A percentile compares a stretch with the other conserved stretches of the same genome.
These are phyloP conservation scores for Urochloa ruziziensis DNA, from an alignment of 176 grass and related monocot species.

Conservation along the genomic window DNA sequence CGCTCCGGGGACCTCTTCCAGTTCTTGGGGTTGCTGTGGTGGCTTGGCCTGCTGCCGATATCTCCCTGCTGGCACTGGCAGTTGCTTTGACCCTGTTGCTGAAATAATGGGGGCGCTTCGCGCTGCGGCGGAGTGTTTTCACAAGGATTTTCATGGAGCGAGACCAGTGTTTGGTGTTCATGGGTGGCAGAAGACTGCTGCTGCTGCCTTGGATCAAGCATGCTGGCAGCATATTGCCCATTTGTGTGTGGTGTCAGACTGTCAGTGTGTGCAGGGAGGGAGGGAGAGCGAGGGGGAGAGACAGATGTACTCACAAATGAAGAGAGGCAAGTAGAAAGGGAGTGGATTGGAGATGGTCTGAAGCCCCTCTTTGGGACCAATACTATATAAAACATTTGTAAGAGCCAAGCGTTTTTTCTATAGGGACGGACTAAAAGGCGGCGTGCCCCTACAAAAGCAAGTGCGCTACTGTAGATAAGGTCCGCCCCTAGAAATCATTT, in stretches of 20 bases:
- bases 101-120: neutral
- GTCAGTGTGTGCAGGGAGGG: too few relatives aligned
- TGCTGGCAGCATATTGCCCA: conserved; percentile 59
- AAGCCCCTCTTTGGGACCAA: too few relatives aligned
- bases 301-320: too few relatives aligned
- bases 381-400: too few relatives aligned
- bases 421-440: too few relatives aligned
- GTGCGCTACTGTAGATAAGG: too few relatives aligned
- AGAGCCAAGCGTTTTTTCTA: too few relatives aligned
- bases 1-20: neutral
- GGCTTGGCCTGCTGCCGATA: neutral
- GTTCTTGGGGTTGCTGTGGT: neutral
- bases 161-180: conserved; percentile 25
- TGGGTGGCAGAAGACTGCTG: conserved; percentile 19
- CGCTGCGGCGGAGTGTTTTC: conserved; percentile 3
- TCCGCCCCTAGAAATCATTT: too few relatives aligned
- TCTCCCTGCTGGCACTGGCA: neutral
- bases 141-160: conserved; percentile 25
- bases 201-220: conserved; percentile 24
- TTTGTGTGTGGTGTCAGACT: neutral
- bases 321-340: too few relatives aligned
- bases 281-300: neutral
- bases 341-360: too few relatives aligned
- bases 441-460: too few relatives aligned
- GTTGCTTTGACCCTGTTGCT: neutral